Conservation (phyloP, 108 stramenopile genomes). For the Ochromonas danica region DNA sequence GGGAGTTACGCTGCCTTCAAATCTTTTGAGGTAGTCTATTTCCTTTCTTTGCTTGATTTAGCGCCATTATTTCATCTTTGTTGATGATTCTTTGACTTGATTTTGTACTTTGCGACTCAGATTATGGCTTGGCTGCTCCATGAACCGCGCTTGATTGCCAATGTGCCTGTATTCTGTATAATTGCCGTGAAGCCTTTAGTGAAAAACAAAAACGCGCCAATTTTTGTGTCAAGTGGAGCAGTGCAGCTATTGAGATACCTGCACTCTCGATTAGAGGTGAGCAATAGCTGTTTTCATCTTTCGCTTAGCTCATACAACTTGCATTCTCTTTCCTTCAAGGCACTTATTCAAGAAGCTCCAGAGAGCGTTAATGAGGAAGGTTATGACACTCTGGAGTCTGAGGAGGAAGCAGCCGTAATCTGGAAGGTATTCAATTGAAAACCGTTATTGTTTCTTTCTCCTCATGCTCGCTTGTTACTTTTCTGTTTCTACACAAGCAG, state of each 20-base stretch:
- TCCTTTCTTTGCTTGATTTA: background rate
- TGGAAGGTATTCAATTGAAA: background rate
- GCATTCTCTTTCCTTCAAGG: no score
- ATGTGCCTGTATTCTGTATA: conserved; percentile 33
- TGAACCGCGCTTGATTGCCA: conserved; percentile 26
- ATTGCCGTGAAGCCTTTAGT: conserved; percentile 19
- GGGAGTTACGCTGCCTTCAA: conserved; percentile 1
- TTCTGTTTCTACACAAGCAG: background rate
- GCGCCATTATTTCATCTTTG: background rate
- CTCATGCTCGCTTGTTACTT: background rate
- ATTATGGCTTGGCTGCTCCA: conserved; percentile 31
- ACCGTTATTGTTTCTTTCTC: background rate
- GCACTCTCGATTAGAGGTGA: conserved; percentile 20
- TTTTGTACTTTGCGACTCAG: background rate
- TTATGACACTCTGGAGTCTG: background rate
- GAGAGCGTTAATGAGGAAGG: background rate
- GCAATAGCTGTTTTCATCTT: background rate
- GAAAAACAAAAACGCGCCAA: conserved; percentile 3
- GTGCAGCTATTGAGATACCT: conserved; percentile 2
- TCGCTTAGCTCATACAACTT: no score
- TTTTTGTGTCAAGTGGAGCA: conserved; percentile 6
- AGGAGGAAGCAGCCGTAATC: background rate
- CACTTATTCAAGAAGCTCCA: no score
- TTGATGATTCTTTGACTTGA: background rate
- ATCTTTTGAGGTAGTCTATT: conserved; percentile 23